Evolutionary conservation across 257 asterid genomes (phyloP), one percentile per base, ranked within the genome.

Genomic region (Eustoma russellianum): DNA sequence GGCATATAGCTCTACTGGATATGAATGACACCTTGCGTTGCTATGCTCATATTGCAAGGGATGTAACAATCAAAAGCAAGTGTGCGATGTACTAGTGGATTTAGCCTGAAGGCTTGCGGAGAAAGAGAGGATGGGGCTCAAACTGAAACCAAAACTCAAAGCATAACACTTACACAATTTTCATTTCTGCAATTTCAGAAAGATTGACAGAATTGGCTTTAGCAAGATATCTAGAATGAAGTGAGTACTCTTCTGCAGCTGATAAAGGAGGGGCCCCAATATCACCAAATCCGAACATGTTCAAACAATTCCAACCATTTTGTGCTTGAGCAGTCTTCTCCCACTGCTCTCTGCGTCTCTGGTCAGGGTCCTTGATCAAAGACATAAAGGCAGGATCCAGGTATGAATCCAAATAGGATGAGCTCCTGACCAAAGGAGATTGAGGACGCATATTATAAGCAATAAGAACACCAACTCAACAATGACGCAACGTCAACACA

Each of bases 361-460:
- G 86, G 61, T 88, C 97, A 45, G 95, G 97, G 56, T 88, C 95
- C 65, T 83, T 85, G 62, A 82, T 85, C 74, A 80, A 71, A 64
- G 97, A 88, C 97, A 88, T 83, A 73, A 88, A 88, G 52, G 86
- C 86, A 72, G 95, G 98, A 74, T 90, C 98, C 64, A 90, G 70
- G 72, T 82, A 90, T 53, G 92, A 67, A 56, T 77, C 98, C 83
- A 90, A 72, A 81, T 71, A 77, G 8, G 95, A 76, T 0, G 95
- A 70, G 60, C 76, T 69, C 84, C 95, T 83, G 78, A 48, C 50
- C 0, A 58, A 59, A 54, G 33, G 53, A 64, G n/a, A n/a, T n/a
- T n/a, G n/a, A n/a, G n/a, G 5, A 41, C 53, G 19, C 17, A 17
- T 24, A 41, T 13, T 6, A 61, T 24, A 33, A 61, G 30, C 35